Evolutionary conservation across 345 rosid species (phyloP).

Genomic region (Bruguiera parviflora): DNA sequence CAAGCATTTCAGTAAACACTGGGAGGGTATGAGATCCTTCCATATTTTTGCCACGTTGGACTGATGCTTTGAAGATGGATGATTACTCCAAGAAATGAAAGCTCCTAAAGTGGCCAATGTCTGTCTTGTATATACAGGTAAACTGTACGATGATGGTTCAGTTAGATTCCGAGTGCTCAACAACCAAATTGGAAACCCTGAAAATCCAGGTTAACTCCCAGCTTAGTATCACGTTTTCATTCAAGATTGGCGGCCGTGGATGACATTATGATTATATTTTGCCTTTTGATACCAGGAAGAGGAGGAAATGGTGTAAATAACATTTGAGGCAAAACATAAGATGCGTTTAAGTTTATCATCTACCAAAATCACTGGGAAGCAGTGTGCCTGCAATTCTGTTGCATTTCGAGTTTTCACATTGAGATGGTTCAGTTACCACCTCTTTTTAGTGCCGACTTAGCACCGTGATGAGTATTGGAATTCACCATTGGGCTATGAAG

Average conservation of each 20-base stretch:
- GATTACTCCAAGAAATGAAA: neutral
- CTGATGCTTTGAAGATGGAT: neutral
- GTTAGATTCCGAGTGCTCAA: slow-evolving; percentile 55
- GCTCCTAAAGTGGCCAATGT: neutral
- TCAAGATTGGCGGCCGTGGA: slow-evolving; percentile 3
- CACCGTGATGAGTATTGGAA: too few species aligned
- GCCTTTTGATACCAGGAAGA: neutral
- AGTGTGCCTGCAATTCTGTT: too few species aligned
- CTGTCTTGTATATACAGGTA: slow-evolving; percentile 24
- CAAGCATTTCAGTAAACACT: slow-evolving; percentile 24
- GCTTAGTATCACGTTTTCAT: slow-evolving; percentile 4
- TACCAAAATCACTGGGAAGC: neutral
- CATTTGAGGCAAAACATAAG: neutral
- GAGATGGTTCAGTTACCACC: too few species aligned
- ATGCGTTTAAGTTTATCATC: neutral
- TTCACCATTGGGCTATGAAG: neutral
- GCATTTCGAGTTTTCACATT: too few species aligned
- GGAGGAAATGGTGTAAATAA: neutral
- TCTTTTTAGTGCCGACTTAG: too few species aligned
- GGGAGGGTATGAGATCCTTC: slow-evolving; percentile 29
- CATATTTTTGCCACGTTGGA: neutral
- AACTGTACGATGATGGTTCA: slow-evolving; percentile 22
- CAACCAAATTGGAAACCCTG: slow-evolving; percentile 33
- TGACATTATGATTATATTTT: neutral
- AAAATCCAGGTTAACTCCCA: slow-evolving; percentile 24